phyloP scores from a whole-genome alignment of 768 basidiomycete species.

The Macrocybe gigantea region DNA sequence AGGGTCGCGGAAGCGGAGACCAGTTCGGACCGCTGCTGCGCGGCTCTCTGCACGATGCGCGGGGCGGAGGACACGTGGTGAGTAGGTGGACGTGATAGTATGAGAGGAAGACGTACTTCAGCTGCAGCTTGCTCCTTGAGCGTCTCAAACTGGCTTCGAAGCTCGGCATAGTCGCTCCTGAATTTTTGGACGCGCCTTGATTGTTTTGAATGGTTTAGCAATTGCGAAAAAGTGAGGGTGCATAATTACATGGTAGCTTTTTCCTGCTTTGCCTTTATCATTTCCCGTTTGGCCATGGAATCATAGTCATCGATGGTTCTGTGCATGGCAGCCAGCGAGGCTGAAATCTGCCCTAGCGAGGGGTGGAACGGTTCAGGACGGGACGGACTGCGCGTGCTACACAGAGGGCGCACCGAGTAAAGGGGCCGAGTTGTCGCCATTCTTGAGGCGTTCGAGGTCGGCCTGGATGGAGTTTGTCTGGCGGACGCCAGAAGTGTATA shows the following conservation, averaged over 20 bases:
- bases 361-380: constrained; percentile 15
- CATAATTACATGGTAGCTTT: constrained; percentile 80
- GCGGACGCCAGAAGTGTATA: constrained; percentile 89
- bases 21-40: constrained; percentile 59
- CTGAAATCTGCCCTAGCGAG: constrained; percentile 88
- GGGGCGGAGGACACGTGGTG: too few relatives aligned
- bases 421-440: constrained; percentile 76
- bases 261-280: constrained; percentile 94
- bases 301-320: constrained; percentile 97
- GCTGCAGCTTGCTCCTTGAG: constrained; percentile 56
- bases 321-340: constrained; percentile 92
- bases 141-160: constrained; percentile 77
- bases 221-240: constrained; percentile 1
- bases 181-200: constrained; percentile 90
- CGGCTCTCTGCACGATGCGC: constrained; percentile 41
- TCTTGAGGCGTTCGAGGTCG: constrained; percentile 78
- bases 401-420: constrained; percentile 62
- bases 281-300: constrained; percentile 92
- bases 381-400: background rate
- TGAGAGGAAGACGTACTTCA: constrained; percentile 29
- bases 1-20: constrained; percentile 40
- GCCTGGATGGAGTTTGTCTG: constrained; percentile 86
- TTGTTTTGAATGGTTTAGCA: constrained; percentile 1
- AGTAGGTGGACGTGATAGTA: background rate
- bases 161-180: constrained; percentile 76